These are phyloP conservation scores for Pluteus cervinus DNA, from an alignment of 768 basidiomycete species.

Conservation along the genomic window DNA sequence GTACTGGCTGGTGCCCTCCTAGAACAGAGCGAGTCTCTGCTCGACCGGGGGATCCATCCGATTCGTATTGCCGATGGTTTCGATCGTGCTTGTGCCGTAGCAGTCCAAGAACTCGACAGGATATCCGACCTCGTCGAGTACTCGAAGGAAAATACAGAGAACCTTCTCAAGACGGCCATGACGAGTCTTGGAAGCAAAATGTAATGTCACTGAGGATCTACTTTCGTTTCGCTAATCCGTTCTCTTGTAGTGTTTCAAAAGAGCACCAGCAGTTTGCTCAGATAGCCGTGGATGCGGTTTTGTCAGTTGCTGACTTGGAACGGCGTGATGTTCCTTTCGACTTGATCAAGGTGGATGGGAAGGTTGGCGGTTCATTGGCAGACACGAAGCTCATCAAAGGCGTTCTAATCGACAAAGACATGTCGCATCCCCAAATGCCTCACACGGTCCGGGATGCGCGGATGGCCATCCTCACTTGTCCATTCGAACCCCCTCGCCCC, in stretches of 20 bases:
- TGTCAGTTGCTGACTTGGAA: conserved; percentile 91
- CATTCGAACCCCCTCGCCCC: conserved; percentile 97
- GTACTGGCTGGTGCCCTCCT: conserved; percentile 97
- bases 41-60: conserved; percentile 99
- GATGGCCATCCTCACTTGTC: conserved; percentile 95
- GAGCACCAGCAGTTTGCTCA: conserved; percentile 93
- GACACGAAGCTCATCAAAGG: conserved; percentile 95
- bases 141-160: conserved; percentile 73
- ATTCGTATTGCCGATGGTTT: conserved; percentile 99
- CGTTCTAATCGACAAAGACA: conserved; percentile 99
- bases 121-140: conserved; percentile 90
- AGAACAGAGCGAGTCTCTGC: conserved; percentile 89
- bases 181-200: conserved; percentile 98
- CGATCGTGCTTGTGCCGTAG: conserved; percentile 88
- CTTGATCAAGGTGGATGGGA: conserved; percentile 98
- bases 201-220: conserved; percentile 37
- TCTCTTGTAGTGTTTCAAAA: conserved; percentile 78
- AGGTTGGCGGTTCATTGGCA: conserved; percentile 94
- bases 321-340: conserved; percentile 95
- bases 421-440: conserved; percentile 99
- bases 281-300: conserved; percentile 96
- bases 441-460: conserved; percentile 80
- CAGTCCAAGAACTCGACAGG: conserved; percentile 82
- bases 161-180: conserved; percentile 91
- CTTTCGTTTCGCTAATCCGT: conserved; percentile 2